These are phyloP conservation scores for Astrephomene gubernaculifera DNA, from an alignment of 139 green algal species.

Conservation along the genomic window DNA sequence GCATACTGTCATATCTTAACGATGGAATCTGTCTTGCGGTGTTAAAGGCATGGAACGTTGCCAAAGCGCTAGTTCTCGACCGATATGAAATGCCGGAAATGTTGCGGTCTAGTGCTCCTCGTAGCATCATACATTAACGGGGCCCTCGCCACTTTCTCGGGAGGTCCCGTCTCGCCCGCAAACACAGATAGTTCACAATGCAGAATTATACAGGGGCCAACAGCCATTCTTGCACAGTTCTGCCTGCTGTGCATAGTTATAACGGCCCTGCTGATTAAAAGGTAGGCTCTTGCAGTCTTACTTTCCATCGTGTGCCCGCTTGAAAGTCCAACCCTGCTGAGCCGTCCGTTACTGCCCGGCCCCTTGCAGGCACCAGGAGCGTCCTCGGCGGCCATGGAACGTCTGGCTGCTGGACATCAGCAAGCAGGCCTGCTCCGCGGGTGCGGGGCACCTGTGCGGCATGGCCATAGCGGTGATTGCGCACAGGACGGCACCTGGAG, in stretches of 20 bases:
- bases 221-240: conserved; percentile 27
- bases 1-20: too few species aligned
- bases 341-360: background rate
- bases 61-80: background rate
- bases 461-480: conserved; percentile 50
- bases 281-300: conserved; percentile 4
- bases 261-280: conserved; percentile 22
- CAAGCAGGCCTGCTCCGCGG: conserved; percentile 49
- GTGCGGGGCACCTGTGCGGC: conserved; percentile 37
- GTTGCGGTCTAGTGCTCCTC: background rate
- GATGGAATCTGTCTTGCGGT: background rate
- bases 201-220: conserved; percentile 25
- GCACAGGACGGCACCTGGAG: conserved; percentile 13
- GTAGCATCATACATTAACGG: background rate
- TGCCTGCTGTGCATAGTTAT: conserved; percentile 38
- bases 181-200: background rate
- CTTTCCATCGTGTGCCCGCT: background rate
- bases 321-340: background rate
- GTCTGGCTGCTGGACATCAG: conserved; percentile 49
- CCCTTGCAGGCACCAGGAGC: conserved; percentile 36
- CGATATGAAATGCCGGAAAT: conserved; percentile 21
- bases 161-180: background rate
- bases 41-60: conserved; percentile 9
- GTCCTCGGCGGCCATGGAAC: conserved; percentile 45
- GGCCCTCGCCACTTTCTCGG: background rate